Evolutionary conservation across 495 filamentous ascomycete species (phyloP).

Genomic region (Pyrenula aspistea): DNA sequence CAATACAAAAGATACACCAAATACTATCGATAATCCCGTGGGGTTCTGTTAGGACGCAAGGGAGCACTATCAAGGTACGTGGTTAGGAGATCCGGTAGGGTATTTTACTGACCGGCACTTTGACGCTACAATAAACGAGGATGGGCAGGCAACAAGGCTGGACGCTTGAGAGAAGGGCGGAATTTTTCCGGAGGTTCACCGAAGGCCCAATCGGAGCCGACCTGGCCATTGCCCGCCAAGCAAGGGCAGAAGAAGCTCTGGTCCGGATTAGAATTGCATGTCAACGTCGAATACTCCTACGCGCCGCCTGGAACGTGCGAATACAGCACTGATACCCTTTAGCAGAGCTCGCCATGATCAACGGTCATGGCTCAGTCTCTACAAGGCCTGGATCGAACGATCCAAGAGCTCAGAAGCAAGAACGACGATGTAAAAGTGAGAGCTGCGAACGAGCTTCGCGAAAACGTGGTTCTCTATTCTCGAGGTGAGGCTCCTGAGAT

Average conservation of each 20-base stretch:
- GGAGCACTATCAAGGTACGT: too few relatives aligned
- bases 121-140: too few relatives aligned
- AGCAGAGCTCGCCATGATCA: background rate
- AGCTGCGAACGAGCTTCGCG: slow-evolving; percentile 41
- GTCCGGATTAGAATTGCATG: background rate
- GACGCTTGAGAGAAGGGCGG: too few relatives aligned
- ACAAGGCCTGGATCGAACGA: slow-evolving; percentile 34
- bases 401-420: slow-evolving; percentile 40
- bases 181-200: background rate
- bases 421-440: slow-evolving; percentile 35
- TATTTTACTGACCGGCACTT: too few relatives aligned
- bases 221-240: background rate
- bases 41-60: too few relatives aligned
- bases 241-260: background rate
- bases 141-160: too few relatives aligned
- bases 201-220: background rate
- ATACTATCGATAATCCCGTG: too few relatives aligned
- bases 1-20: too few relatives aligned
- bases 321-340: background rate
- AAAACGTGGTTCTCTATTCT: slow-evolving; percentile 35
- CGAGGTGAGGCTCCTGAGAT: too few relatives aligned
- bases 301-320: background rate
- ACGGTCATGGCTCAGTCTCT: slow-evolving; percentile 35
- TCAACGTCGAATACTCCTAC: background rate
- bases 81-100: too few relatives aligned